Base-by-base conservation (phyloP, 2,329 filamentous ascomycete species). In the Colletotrichum theobromicola region DNA sequence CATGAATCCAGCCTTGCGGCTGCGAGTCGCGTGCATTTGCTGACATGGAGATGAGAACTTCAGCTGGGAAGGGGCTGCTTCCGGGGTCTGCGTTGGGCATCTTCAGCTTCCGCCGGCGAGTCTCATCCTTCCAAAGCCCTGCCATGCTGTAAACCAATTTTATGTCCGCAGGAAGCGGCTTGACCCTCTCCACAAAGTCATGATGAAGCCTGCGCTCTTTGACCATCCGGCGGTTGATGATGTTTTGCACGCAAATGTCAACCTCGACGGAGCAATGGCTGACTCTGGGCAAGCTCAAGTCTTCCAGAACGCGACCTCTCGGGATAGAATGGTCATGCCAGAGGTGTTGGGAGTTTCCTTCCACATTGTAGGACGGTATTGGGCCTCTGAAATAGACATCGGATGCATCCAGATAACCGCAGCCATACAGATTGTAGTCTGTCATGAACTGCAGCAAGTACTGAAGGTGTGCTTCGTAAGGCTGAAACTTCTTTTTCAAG, bases 401-500 rank as follows among this genome's bases (percentile, higher is more conserved):
- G 12, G 87, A 87, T 64, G 92, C 93, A 73, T 96, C 91, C 77
- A 98, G 92, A 79, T 96, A 97, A 70, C 92, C 93, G 81, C 97
- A 99, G 8, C 97, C 97, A 82, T 98, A 98, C 77, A 99, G 87
- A 81, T 98, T 99, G 87, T 97, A 99, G 83, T 99, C 97, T 77
- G 93, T 94, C 97, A 99, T 98, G 91, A 97, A 99, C 84, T 99
- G 97, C 12, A 97, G 88, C 10, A 98, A 86, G 82, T 96, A 98
- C 81, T 98, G 95, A 76, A 98, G 84, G 82, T 99, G 97, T 21
- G 94, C 95, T 84, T 99, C 97, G 81, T 97, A 98, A 0, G 97
- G 96, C 80, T 98, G 96, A 57, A 99, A 93, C 28, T 91, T 89
- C 74, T 90, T 91, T 81, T 94, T 94, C 90, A 98, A 91, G 57